Percentiles rank a stretch among this genome's conserved stretches.
Conservation (phyloP, 129 eudicot genomes). For the Artemisia tridentata region DNA sequence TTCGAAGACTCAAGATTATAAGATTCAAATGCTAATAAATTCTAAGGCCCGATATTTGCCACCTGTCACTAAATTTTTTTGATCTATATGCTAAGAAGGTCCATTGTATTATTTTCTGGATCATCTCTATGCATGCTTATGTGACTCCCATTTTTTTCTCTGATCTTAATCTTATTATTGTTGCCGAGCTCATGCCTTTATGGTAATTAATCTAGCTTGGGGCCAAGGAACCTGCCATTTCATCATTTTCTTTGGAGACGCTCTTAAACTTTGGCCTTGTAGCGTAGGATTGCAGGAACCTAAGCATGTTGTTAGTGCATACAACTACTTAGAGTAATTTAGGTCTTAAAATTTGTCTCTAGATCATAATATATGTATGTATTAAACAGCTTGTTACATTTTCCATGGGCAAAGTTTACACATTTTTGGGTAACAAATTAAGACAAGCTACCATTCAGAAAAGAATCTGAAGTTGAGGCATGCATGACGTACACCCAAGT, state of each 20-base stretch:
- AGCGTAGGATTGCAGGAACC: background rate
- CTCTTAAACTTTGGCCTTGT: background rate
- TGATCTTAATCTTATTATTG: background rate
- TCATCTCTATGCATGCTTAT: background rate
- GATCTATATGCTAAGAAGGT: slow-evolving; percentile 4
- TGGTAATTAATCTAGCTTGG: background rate
- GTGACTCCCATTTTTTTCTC: background rate
- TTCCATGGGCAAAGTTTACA: background rate
- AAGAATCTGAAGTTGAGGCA: background rate
- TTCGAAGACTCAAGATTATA: slow-evolving; percentile 14
- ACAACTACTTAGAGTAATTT: background rate
- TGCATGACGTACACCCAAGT: too few relatives aligned
- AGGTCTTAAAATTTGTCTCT: background rate
- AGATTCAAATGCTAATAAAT: slow-evolving; percentile 10
- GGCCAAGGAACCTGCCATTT: background rate
- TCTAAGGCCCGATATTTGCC: slow-evolving; percentile 14
- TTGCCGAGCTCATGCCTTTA: background rate
- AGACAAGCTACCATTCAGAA: background rate
- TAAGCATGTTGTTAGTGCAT: background rate
- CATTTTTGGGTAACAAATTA: background rate
- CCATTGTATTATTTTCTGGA: slow-evolving; percentile 2
- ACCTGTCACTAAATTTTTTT: slow-evolving; percentile 16
- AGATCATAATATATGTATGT: background rate
- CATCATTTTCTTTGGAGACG: background rate
- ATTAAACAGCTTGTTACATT: background rate